Conservation (phyloP, 2,329 filamentous ascomycete species). For the Ceratocystis albifundus region DNA sequence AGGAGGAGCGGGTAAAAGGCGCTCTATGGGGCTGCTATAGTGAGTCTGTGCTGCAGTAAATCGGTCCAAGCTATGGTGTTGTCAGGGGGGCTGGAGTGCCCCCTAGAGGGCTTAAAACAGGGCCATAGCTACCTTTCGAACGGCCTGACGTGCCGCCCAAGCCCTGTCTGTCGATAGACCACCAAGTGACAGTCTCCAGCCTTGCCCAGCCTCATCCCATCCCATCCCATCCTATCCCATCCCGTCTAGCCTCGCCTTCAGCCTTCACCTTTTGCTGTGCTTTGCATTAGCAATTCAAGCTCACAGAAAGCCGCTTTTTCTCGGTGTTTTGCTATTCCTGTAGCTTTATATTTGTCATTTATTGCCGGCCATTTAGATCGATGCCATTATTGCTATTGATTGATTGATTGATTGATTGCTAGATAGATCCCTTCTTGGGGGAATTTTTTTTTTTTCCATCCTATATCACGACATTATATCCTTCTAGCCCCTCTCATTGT, state of each 20-base stretch:
- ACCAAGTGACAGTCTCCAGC: neutral
- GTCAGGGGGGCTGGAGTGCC: too few relatives aligned
- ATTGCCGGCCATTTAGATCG: too few relatives aligned
- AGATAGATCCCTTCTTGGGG: neutral
- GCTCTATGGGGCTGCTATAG: too few relatives aligned
- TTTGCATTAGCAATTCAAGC: too few relatives aligned
- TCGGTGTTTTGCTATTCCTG: too few relatives aligned
- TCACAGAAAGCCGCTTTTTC: too few relatives aligned
- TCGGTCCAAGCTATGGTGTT: neutral
- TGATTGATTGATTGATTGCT: neutral
- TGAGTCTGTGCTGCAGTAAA: neutral
- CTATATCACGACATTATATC: slow-evolving; percentile 13
- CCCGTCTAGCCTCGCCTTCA: neutral
- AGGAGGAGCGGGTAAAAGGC: too few relatives aligned
- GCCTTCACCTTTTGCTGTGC: neutral
- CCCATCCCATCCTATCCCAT: neutral
- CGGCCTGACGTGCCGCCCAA: neutral
- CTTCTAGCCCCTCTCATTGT: slow-evolving; percentile 8
- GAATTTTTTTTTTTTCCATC: neutral
- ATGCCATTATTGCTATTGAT: neutral
- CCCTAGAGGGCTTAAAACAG: too few relatives aligned
- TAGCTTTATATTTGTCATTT: neutral
- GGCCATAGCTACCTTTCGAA: too few relatives aligned
- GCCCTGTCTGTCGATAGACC: neutral
- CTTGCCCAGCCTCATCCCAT: slow-evolving; percentile 2